Base-by-base conservation (phyloP, 768 basidiomycete species). In the Russula foetens region DNA sequence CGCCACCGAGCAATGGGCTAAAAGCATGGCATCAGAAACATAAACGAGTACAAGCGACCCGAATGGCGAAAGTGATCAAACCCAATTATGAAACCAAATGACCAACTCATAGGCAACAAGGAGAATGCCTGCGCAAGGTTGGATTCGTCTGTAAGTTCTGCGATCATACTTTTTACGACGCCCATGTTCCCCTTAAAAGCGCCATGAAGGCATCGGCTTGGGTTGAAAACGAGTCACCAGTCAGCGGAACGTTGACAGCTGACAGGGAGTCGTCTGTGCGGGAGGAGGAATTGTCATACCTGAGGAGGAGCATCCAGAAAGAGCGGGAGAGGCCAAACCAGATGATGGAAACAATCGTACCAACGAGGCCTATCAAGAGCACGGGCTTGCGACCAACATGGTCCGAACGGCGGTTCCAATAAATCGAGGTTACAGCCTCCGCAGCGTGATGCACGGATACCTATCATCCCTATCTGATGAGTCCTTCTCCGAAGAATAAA, bases 351-450 rank as follows among this genome's bases (percentile, higher is more conserved):
- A 74, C 52, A 24, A 66, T 59, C 0, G 72, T 67, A 3, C 74
- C 74, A 19, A 66, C 67, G 28, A 74, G 62, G 8, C 74, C 71
- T 75, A 75, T 21, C 7, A 29, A 29, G 19, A 19, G 46, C 15
- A 47, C 46, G 26, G 46, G 46, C 26, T 47, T 47, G 46, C 80
- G 76, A 9, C 79, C 79, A 39, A 80, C 70, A 6, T 70, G 70
- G 60, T 81, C 79, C 0, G 80, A 81, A 0, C 75, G 66, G 8
- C 76, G 71, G 41, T 75, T 74, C 79, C 78, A 80, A 56, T 77
- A 73, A n/a, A 79, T 66, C 41, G 76, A 70, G 15, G 77, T 78
- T 53, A 77, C 44, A 1, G 77, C 75, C 64, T 81, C 75, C 8
- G 79, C 75, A 45, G 70, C 71, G 62, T 77, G 79, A 66, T 78